A percentile compares a stretch with the other conserved stretches of the same genome.
Conservation (phyloP, 768 basidiomycete species). For the Asterophora parasitica region DNA sequence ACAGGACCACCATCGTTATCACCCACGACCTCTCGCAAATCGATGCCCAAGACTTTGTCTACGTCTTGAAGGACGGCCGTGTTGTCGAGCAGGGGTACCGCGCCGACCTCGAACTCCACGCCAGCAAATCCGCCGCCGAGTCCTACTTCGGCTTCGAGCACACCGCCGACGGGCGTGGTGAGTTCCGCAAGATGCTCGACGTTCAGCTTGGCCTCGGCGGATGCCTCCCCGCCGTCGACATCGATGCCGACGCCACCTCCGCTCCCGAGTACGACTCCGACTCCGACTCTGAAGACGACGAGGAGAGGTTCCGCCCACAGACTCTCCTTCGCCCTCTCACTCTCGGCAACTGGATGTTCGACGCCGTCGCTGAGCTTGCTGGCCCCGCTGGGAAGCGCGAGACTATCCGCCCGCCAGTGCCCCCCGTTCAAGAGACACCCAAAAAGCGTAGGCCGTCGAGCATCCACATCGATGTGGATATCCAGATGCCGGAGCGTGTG, state of each 20-base stretch:
- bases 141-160: too few relatives aligned
- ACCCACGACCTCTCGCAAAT: constrained; percentile 95
- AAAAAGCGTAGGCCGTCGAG: constrained; percentile 17
- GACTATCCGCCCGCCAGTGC: constrained; percentile 31
- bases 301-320: constrained; percentile 26
- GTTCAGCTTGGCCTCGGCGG: constrained; percentile 52
- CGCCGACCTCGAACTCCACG: constrained; percentile 58
- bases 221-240: constrained; percentile 40
- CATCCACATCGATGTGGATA: constrained; percentile 20
- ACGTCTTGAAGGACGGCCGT: constrained; percentile 77
- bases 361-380: constrained; percentile 67
- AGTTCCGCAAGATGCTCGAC: constrained; percentile 68
- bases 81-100: constrained; percentile 89
- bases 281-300: constrained; percentile 33
- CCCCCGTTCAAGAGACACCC: constrained; percentile 14
- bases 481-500: constrained; percentile 3
- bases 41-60: constrained; percentile 73
- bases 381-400: constrained; percentile 14
- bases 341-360: constrained; percentile 82
- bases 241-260: constrained; percentile 42
- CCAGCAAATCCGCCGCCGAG: neutral
- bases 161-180: constrained; percentile 36
- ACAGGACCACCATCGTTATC: constrained; percentile 88
- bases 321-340: constrained; percentile 53
- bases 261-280: constrained; percentile 23